Conservation (phyloP, 768 basidiomycete genomes). For the Kwoniella heveanensis region DNA sequence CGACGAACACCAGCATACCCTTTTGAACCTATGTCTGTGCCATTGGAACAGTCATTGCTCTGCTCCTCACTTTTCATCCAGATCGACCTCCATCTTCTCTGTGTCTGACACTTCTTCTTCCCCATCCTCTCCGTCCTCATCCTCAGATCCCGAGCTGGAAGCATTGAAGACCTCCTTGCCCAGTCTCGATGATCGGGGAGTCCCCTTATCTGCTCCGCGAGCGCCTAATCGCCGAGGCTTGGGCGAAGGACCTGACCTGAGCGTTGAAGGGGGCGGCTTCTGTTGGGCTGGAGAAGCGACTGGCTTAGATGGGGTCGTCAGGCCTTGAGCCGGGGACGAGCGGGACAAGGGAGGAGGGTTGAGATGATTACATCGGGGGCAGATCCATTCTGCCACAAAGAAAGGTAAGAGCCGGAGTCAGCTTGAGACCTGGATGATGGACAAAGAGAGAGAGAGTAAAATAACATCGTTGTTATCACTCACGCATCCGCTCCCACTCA, state of each 20-base stretch:
- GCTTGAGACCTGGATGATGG: no score
- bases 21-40: no score
- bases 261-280: background rate
- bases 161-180: constrained; percentile 41
- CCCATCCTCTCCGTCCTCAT: constrained; percentile 26
- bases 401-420: no score
- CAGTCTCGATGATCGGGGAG: constrained; percentile 37
- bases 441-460: no score
- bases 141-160: constrained; percentile 18
- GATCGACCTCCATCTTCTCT: constrained; percentile 42
- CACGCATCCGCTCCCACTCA: constrained; percentile 56
- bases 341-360: constrained; percentile 48
- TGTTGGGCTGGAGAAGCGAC: constrained; percentile 20
- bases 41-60: no score
- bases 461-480: no score
- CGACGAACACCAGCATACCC: no score
- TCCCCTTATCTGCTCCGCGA: constrained; percentile 10
- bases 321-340: background rate
- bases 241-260: constrained; percentile 23
- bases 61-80: background rate
- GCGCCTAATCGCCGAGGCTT: constrained; percentile 29
- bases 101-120: constrained; percentile 16
- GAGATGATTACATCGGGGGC: constrained; percentile 49
- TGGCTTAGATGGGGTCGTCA: constrained; percentile 17
- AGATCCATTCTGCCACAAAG: constrained; percentile 29